phyloP scores from a whole-genome alignment of 2,329 filamentous ascomycete genomes.

The Penicillium sp. region DNA sequence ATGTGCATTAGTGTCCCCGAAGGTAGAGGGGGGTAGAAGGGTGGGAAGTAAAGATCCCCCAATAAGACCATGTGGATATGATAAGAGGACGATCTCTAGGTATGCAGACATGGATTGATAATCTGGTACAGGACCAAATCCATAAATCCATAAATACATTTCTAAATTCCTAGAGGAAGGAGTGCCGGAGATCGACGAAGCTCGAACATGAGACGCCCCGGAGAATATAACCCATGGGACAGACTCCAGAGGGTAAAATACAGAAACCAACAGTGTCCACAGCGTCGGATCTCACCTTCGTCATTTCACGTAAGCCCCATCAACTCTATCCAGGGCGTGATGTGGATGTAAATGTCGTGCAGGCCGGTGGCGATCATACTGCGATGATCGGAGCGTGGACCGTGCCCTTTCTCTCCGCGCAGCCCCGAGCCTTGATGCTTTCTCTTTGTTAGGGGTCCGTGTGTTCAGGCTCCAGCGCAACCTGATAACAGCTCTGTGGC shows the following conservation, averaged over 20 bases:
- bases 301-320: constrained; percentile 9
- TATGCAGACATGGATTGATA: constrained; percentile 11
- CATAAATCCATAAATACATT: background rate
- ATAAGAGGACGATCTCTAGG: constrained; percentile 13
- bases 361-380: constrained; percentile 21
- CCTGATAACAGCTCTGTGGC: constrained; percentile 1
- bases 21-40: background rate
- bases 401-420: constrained; percentile 15
- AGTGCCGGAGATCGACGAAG: constrained; percentile 18
- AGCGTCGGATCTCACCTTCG: background rate
- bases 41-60: constrained; percentile 12
- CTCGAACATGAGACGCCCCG: background rate
- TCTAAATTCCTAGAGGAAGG: background rate
- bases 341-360: constrained; percentile 20
- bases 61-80: constrained; percentile 20
- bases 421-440: background rate
- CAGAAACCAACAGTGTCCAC: background rate
- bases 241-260: background rate
- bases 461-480: constrained; percentile 13
- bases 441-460: constrained; percentile 2
- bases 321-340: constrained; percentile 6
- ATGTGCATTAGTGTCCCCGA: constrained; percentile 15
- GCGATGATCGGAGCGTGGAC: constrained; percentile 25
- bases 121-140: background rate
- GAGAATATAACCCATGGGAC: background rate